Percentiles rank a stretch among this genome's conserved stretches.
Conservation (phyloP, 2,329 filamentous ascomycete genomes). For the Ustulina deusta region DNA sequence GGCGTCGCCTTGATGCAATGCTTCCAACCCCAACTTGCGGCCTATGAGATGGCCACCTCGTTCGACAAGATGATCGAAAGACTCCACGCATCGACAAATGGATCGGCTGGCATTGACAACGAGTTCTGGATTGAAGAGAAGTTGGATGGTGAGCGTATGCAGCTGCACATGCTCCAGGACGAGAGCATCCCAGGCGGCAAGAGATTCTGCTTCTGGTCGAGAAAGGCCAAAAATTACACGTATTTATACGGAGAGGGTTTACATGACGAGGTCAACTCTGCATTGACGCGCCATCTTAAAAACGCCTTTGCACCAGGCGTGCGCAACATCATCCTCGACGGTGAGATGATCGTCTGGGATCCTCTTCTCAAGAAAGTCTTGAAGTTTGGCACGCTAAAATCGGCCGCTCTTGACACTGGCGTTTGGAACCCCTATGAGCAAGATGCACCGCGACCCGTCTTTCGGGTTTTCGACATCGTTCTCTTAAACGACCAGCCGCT, state of each 20-base stretch:
- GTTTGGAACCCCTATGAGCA: slow-evolving; percentile 76
- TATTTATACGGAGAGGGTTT: slow-evolving; percentile 89
- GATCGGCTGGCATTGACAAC: slow-evolving; percentile 70
- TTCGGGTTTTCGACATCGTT: slow-evolving; percentile 90
- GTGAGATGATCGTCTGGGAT: slow-evolving; percentile 99
- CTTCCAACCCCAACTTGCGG: slow-evolving; percentile 94
- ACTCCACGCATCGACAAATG: slow-evolving; percentile 63
- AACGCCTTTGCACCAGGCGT: slow-evolving; percentile 82
- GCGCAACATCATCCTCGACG: slow-evolving; percentile 89
- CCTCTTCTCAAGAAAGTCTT: slow-evolving; percentile 85
- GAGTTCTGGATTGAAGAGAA: slow-evolving; percentile 99
- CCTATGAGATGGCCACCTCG: slow-evolving; percentile 83
- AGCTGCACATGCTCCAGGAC: slow-evolving; percentile 89
- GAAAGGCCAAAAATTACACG: slow-evolving; percentile 96
- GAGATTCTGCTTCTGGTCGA: slow-evolving; percentile 89
- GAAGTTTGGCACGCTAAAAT: slow-evolving; percentile 92
- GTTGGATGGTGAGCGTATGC: slow-evolving; percentile 95
- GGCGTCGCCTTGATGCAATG: slow-evolving; percentile 89
- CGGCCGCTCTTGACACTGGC: slow-evolving; percentile 84
- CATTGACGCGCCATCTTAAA: slow-evolving; percentile 83
- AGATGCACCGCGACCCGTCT: slow-evolving; percentile 78
- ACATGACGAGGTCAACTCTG: slow-evolving; percentile 79
- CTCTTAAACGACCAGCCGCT: slow-evolving; percentile 85
- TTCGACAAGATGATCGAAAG: slow-evolving; percentile 83
- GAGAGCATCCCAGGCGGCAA: slow-evolving; percentile 74